Conservation (phyloP, 441 rosid species). For the Isatis lusitanica region DNA sequence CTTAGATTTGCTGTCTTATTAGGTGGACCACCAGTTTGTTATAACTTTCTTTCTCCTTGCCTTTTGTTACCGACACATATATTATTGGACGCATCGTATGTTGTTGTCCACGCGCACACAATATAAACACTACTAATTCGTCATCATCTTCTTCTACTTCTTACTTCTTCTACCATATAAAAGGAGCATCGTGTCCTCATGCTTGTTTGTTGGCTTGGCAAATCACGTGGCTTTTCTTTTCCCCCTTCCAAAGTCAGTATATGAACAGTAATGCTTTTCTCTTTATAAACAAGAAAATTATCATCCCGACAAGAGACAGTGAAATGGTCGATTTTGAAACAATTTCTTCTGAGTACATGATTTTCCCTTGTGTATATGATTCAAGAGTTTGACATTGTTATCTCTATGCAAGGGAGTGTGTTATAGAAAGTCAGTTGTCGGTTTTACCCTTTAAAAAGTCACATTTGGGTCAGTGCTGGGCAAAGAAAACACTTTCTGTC, state of each 20-base stretch:
- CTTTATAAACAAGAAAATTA: neutral
- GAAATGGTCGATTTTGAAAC: neutral
- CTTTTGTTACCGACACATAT: constrained; percentile 41
- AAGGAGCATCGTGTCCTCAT: constrained; percentile 27
- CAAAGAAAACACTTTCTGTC: constrained; percentile 1
- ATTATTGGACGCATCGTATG: constrained; percentile 29
- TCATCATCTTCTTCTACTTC: constrained; percentile 10
- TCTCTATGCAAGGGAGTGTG: constrained; percentile 16
- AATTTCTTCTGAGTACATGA: neutral
- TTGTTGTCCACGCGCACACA: constrained; percentile 32
- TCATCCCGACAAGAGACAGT: constrained; percentile 15
- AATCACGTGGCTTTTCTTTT: neutral
- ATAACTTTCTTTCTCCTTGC: constrained; percentile 25
- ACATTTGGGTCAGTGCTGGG: constrained; percentile 19
- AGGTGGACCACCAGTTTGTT: constrained; percentile 34
- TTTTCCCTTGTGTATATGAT: constrained; percentile 13
- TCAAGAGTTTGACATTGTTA: constrained; percentile 29
- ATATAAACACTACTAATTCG: constrained; percentile 4
- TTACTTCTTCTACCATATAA: constrained; percentile 11
- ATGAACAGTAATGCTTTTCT: constrained; percentile 6
- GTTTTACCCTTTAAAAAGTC: constrained; percentile 6
- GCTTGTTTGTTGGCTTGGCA: constrained; percentile 17
- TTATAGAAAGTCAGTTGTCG: constrained; percentile 25
- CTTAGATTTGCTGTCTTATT: constrained; percentile 32
- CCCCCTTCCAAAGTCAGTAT: neutral